phyloP scores from a whole-genome alignment of 1,139 yeast genomes.

The Kurtzmaniella quercitrusa region DNA sequence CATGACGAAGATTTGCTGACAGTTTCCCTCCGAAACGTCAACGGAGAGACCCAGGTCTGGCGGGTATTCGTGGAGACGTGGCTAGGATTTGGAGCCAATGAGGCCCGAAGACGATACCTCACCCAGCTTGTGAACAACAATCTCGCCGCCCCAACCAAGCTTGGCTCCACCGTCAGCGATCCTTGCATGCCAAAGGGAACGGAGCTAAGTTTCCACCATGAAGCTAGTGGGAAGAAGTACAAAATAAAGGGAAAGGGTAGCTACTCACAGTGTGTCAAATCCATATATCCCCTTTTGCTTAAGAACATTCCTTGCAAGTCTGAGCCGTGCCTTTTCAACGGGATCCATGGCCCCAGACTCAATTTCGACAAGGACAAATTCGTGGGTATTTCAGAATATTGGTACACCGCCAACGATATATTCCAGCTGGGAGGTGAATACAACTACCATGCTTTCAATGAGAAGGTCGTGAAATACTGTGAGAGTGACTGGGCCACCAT shows the following conservation, averaged over 20 bases:
- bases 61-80: slow-evolving; percentile 75
- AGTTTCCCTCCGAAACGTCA: slow-evolving; percentile 51
- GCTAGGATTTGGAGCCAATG: slow-evolving; percentile 84
- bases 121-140: slow-evolving; percentile 40
- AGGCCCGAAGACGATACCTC: slow-evolving; percentile 64
- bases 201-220: slow-evolving; percentile 24
- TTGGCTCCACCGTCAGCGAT: slow-evolving; percentile 38
- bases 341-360: slow-evolving; percentile 72
- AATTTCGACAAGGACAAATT: slow-evolving; percentile 69
- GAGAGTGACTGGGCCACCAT: slow-evolving; percentile 60
- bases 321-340: slow-evolving; percentile 74
- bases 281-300: slow-evolving; percentile 65
- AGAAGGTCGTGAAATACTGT: slow-evolving; percentile 59
- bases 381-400: slow-evolving; percentile 77
- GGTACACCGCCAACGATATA: slow-evolving; percentile 83
- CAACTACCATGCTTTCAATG: slow-evolving; percentile 56
- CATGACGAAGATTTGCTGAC: slow-evolving; percentile 63
- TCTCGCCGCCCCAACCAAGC: slow-evolving; percentile 20
- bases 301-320: slow-evolving; percentile 72
- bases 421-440: slow-evolving; percentile 77
- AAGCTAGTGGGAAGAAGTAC: slow-evolving; percentile 41
- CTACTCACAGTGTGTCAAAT: slow-evolving; percentile 60
- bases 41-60: slow-evolving; percentile 65
- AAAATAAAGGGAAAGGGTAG: slow-evolving; percentile 61
- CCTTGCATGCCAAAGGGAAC: slow-evolving; percentile 72